A percentile compares a stretch with the other conserved stretches of the same genome.
Evolutionary conservation across 176 grass and related monocot species (phyloP).

Genomic region (Oropetium thomaeum): DNA sequence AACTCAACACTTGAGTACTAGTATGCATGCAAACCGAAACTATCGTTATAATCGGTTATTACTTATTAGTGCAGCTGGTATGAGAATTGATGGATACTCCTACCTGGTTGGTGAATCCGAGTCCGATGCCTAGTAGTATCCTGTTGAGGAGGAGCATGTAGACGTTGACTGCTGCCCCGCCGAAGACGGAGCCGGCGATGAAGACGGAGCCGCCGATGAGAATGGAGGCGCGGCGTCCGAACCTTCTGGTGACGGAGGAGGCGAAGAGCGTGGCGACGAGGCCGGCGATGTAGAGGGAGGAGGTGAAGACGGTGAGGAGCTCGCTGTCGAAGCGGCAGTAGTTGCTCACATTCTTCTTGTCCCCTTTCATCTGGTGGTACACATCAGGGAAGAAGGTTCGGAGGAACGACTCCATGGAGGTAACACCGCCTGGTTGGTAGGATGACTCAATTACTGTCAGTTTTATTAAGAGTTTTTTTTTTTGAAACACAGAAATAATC

Average conservation of each 20-base stretch:
- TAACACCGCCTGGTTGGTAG: constrained; percentile 77
- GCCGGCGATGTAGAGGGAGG: constrained; percentile 91
- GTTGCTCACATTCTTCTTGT: constrained; percentile 49
- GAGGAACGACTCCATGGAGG: constrained; percentile 79
- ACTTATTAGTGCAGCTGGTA: no score
- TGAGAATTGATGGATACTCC: no score
- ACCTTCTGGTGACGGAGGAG: constrained; percentile 59
- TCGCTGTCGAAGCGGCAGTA: constrained; percentile 93
- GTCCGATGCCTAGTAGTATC: constrained; percentile 74
- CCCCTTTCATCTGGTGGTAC: constrained; percentile 54
- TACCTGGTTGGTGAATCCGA: constrained; percentile 97
- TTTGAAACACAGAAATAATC: no score
- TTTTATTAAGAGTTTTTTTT: no score
- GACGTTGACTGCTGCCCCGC: constrained; percentile 61
- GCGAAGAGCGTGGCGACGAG: constrained; percentile 70
- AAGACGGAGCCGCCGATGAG: constrained; percentile 75
- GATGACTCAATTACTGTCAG: no score
- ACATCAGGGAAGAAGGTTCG: constrained; percentile 76
- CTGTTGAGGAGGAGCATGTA: constrained; percentile 88
- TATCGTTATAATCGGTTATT: no score
- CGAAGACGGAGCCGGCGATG: constrained; percentile 57
- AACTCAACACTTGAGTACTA: no score
- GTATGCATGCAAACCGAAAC: background rate
- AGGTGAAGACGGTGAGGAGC: constrained; percentile 91
- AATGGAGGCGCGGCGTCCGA: constrained; percentile 83